These are phyloP conservation scores for Debaryomyces coudertii DNA, from an alignment of 1,139 yeast genomes.

Conservation along the genomic window DNA sequence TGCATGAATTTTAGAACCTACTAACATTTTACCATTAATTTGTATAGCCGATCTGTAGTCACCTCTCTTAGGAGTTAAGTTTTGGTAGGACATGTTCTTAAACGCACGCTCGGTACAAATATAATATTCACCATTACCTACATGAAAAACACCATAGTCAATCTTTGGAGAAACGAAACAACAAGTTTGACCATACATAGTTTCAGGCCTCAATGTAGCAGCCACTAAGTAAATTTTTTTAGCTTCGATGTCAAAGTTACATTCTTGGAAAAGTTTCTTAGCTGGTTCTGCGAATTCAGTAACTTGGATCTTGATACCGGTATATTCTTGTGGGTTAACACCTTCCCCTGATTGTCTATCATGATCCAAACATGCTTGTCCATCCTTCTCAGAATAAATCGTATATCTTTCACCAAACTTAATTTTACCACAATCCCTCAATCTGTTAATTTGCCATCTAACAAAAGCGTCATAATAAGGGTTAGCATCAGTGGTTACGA, in stretches of 20 bases:
- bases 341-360: constrained; percentile 98
- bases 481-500: constrained; percentile 92
- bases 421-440: constrained; percentile 85
- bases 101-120: constrained; percentile 96
- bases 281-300: constrained; percentile 66
- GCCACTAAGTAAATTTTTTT: constrained; percentile 86
- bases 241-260: constrained; percentile 45
- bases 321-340: constrained; percentile 93
- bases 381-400: constrained; percentile 95
- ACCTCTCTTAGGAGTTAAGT: constrained; percentile 88
- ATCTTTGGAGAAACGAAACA: constrained; percentile 97
- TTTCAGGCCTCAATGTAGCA: constrained; percentile 97
- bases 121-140: constrained; percentile 74
- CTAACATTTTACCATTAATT: constrained; percentile 70
- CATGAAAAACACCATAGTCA: constrained; percentile 87
- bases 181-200: constrained; percentile 98
- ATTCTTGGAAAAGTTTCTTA: constrained; percentile 47
- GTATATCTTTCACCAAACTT: constrained; percentile 99
- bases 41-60: constrained; percentile 60
- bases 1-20: constrained; percentile 87
- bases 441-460: constrained; percentile 94
- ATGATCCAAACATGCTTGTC: constrained; percentile 99
- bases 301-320: constrained; percentile 84
- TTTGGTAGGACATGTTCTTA: constrained; percentile 96
- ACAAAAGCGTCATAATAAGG: constrained; percentile 94